phyloP scores from a whole-genome alignment of 768 basidiomycete species.

The Galerina sulciceps region DNA sequence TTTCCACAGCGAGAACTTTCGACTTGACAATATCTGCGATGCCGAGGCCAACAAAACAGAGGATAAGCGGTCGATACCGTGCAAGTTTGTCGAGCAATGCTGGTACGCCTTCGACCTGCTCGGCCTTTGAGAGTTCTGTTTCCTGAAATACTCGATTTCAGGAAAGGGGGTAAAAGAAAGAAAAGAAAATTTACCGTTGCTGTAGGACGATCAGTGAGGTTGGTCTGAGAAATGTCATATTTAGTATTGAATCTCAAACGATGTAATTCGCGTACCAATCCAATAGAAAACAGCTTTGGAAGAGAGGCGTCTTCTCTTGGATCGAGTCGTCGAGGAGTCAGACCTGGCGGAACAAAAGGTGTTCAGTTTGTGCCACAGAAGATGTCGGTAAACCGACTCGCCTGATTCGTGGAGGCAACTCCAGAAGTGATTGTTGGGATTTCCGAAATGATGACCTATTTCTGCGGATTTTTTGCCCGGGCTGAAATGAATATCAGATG shows the following conservation, averaged over 20 bases:
- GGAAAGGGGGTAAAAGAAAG: background rate
- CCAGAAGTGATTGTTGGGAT: constrained; percentile 87
- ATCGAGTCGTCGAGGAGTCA: constrained; percentile 55
- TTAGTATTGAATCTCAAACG: background rate
- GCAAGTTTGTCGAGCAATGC: constrained; percentile 62
- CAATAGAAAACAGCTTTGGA: constrained; percentile 60
- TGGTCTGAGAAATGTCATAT: constrained; percentile 55
- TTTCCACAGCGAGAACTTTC: constrained; percentile 19
- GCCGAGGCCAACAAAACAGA: constrained; percentile 80
- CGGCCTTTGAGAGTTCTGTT: constrained; percentile 54
- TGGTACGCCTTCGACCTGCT: constrained; percentile 60
- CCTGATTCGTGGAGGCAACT: constrained; percentile 70
- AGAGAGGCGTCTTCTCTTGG: constrained; percentile 66
- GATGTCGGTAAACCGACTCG: constrained; percentile 29
- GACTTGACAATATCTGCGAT: constrained; percentile 51
- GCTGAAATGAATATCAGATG: constrained; percentile 33
- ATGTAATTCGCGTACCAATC: constrained; percentile 55
- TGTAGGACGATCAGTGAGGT: constrained; percentile 74
- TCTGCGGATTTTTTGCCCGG: constrained; percentile 71
- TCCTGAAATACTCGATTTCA: constrained; percentile 36
- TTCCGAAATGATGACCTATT: constrained; percentile 79
- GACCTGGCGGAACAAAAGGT: constrained; percentile 41
- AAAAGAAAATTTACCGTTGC: constrained; percentile 46
- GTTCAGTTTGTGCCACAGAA: background rate
- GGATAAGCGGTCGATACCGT: constrained; percentile 59